These are phyloP conservation scores for Candida awuae DNA, from an alignment of 805 yeast species.

Conservation along the genomic window DNA sequence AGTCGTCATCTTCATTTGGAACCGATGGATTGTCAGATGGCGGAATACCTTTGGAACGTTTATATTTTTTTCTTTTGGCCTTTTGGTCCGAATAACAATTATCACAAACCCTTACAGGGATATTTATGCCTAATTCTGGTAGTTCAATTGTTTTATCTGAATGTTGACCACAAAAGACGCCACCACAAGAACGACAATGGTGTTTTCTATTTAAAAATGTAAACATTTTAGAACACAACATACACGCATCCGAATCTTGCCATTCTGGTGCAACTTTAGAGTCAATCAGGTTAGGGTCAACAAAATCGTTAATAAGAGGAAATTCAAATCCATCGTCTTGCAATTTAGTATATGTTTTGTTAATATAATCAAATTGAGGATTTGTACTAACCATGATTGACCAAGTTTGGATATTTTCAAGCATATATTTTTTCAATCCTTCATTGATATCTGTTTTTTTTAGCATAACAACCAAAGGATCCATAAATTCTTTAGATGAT, in stretches of 20 bases:
- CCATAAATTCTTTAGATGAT: constrained; percentile 79
- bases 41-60: constrained; percentile 8
- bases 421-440: constrained; percentile 51
- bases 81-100: constrained; percentile 67
- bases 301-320: constrained; percentile 39
- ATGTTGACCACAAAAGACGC: constrained; percentile 81
- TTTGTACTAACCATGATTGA: constrained; percentile 63
- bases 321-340: constrained; percentile 57
- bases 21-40: constrained; percentile 20
- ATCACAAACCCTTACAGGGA: constrained; percentile 91
- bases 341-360: constrained; percentile 51
- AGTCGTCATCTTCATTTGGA: constrained; percentile 70
- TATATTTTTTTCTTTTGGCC: constrained; percentile 22
- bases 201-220: constrained; percentile 83
- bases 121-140: constrained; percentile 77
- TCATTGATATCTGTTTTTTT: constrained; percentile 28
- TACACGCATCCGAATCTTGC: constrained; percentile 92
- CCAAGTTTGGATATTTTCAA: constrained; percentile 70
- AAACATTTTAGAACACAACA: constrained; percentile 81
- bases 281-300: constrained; percentile 56
- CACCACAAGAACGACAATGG: constrained; percentile 96
- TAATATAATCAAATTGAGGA: constrained; percentile 56
- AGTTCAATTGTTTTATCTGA: constrained; percentile 66
- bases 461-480: constrained; percentile 50
- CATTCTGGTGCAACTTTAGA: constrained; percentile 95